Evolutionary conservation across 1,284 basidiomycete genomes (phyloP).

Genomic region (Ceratobasidium theobromae): DNA sequence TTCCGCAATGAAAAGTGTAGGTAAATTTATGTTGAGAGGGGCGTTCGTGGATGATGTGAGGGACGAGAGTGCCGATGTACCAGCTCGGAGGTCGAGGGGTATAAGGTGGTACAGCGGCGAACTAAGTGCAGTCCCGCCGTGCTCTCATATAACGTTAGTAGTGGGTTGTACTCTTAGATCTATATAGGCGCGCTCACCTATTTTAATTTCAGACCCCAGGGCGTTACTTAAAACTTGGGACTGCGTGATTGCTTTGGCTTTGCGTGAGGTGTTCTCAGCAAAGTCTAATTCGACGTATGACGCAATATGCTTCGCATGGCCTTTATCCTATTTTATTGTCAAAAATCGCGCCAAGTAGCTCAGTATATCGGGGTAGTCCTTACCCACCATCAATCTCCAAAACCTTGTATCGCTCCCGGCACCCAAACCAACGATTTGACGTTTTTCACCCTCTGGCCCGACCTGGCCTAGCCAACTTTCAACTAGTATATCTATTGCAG

Average conservation of each 20-base stretch:
- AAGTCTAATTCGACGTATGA: conserved; percentile 92
- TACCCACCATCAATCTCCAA: conserved; percentile 82
- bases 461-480: conserved; percentile 63
- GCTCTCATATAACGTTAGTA: conserved; percentile 47
- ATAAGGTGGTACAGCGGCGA: conserved; percentile 72
- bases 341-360: not conserved
- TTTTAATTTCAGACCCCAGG: conserved; percentile 50
- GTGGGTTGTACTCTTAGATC: not conserved
- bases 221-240: conserved; percentile 58
- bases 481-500: conserved; percentile 78
- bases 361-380: not conserved
- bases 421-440: conserved; percentile 85
- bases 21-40: conserved; percentile 63
- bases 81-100: conserved; percentile 71
- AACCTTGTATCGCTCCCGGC: conserved; percentile 93
- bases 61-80: conserved; percentile 37
- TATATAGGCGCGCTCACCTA: conserved; percentile 37
- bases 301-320: conserved; percentile 42
- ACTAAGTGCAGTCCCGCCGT: conserved; percentile 69
- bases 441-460: conserved; percentile 41
- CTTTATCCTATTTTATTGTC: conserved; percentile 48
- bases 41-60: conserved; percentile 45
- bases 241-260: conserved; percentile 79
- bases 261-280: conserved; percentile 76
- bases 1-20: conserved; percentile 85